A percentile compares a stretch with the other conserved stretches of the same genome.
phyloP scores from a whole-genome alignment of 2,329 filamentous ascomycete genomes.

The Cercospora berteroae region DNA sequence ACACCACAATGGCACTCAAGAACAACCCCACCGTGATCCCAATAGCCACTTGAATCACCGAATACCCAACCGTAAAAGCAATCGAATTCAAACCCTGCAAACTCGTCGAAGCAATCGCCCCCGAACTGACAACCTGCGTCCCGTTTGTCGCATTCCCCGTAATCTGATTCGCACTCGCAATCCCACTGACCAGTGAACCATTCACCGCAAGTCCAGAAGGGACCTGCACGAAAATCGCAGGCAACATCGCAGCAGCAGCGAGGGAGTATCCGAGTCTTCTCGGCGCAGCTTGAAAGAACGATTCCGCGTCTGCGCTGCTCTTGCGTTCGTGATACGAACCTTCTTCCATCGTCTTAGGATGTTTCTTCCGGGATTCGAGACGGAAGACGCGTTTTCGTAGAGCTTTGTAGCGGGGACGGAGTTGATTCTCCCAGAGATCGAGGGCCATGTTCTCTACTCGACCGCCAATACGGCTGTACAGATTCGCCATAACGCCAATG shows the following conservation, averaged over 20 bases:
- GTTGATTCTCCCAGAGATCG: constrained; percentile 53
- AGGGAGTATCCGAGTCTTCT: constrained; percentile 67
- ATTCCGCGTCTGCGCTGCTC: constrained; percentile 28
- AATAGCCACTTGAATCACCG: constrained; percentile 52
- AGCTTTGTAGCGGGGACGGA: constrained; percentile 43
- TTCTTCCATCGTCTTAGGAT: constrained; percentile 33
- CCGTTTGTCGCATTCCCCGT: constrained; percentile 44
- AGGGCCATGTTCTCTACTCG: constrained; percentile 57
- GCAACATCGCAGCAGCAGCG: constrained; percentile 79
- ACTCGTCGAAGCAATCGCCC: constrained; percentile 30
- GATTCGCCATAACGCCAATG: constrained; percentile 73
- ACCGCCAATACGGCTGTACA: constrained; percentile 69
- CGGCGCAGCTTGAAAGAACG: constrained; percentile 35
- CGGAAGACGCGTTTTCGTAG: constrained; percentile 35
- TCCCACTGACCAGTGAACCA: constrained; percentile 56
- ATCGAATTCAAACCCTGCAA: constrained; percentile 41
- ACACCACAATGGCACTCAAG: constrained; percentile 49
- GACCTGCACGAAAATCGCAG: constrained; percentile 75
- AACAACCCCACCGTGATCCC: constrained; percentile 53
- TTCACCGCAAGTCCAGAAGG: constrained; percentile 59
- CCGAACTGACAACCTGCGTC: constrained; percentile 44
- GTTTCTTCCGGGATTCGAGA: constrained; percentile 19
- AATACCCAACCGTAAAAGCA: constrained; percentile 50
- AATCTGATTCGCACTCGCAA: constrained; percentile 58
- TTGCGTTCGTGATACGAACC: constrained; percentile 12